Base-by-base conservation (phyloP, 495 filamentous ascomycete genomes). In the Penicillium paradoxum region DNA sequence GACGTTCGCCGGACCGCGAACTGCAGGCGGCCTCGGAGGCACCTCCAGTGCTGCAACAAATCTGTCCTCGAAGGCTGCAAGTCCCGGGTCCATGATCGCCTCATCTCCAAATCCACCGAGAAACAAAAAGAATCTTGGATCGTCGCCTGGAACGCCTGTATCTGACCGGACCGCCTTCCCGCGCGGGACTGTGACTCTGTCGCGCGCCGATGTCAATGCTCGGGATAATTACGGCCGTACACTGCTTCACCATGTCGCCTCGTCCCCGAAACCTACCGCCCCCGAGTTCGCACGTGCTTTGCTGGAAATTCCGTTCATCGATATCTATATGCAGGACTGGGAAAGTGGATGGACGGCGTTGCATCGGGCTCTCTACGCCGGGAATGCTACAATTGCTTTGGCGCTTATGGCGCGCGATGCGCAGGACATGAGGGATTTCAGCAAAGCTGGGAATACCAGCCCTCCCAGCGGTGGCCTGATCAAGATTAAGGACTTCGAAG, bases 311-410 rank as follows among this genome's bases (percentile, higher is more conserved):
- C 88, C 93, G 6, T 74, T 84, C n/a, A 80, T 87, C 51, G 93
- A 98, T 71, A 78, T 97, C 11, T 89, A 95, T 57, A 68, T 76
- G 14, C 90, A 95, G 55, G 93, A 98, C 67, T 74, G 78, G 36
- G 93, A 98, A 67, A 97, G 86, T 67, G 95, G 92, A 18, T 98
- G 93, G 93, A 97, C 95, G 45, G 84, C 91, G 17, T 74, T 98
- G 39, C 93, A 98, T 60, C 83, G 93, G 58, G 90, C 95, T 9
- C 75, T 98, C 43, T 98, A 97, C 61, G 85, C 87, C 59, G 95
- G 95, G 17, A 97, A 97, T 64, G 84, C 91, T 44, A 85, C 89
- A 11, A 84, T 95, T 53, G 91, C 95, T 1, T 79, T 87, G 42
- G 77, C 84, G 11, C 81, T 97, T 38, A 80, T 98, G 54, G 77